These are phyloP conservation scores for Vairimorpha necatrix DNA, from an alignment of 371 early-diverging fungal genomes.

Conservation along the genomic window DNA sequence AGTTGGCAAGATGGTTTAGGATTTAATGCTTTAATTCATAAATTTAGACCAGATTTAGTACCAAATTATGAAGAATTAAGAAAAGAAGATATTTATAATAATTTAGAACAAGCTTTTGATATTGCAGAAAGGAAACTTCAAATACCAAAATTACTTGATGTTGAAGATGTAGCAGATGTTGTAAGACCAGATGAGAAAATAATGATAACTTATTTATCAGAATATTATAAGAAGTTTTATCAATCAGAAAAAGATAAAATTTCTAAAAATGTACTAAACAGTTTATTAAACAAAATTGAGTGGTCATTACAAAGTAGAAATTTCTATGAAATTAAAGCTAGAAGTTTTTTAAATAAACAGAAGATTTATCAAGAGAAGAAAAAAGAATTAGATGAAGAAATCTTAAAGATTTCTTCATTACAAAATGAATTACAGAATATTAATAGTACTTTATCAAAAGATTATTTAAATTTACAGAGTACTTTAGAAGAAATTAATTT, in stretches of 20 bases:
- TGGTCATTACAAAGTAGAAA: slow-evolving; percentile 30
- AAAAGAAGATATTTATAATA: slow-evolving; percentile 66
- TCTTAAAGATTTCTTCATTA: slow-evolving; percentile 10
- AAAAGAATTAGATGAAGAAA: slow-evolving; percentile 12
- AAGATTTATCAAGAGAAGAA: slow-evolving; percentile 4
- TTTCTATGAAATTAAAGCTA: slow-evolving; percentile 38
- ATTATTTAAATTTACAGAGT: slow-evolving; percentile 21
- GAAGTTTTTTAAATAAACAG: slow-evolving; percentile 14
- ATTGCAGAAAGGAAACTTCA: slow-evolving; percentile 77
- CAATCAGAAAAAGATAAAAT: slow-evolving; percentile 20
- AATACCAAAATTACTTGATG: slow-evolving; percentile 79
- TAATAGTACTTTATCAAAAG: neutral
- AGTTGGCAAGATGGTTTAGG: slow-evolving; percentile 87
- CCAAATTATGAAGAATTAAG: slow-evolving; percentile 73
- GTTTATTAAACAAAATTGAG: slow-evolving; percentile 21
- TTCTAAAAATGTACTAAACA: slow-evolving; percentile 9
- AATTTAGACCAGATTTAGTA: slow-evolving; percentile 84
- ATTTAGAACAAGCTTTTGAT: slow-evolving; percentile 84
- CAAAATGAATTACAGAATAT: slow-evolving; percentile 8
- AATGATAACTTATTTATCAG: slow-evolving; percentile 92
- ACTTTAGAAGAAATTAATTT: slow-evolving; percentile 23
- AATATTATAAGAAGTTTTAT: slow-evolving; percentile 69
- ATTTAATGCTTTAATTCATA: slow-evolving; percentile 88
- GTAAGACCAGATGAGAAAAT: slow-evolving; percentile 82
- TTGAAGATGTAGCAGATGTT: slow-evolving; percentile 86